Percentiles rank a stretch among this genome's conserved stretches.
Evolutionary conservation across 2,329 filamentous ascomycete genomes (phyloP).

Genomic region (Sporothrix humicola): DNA sequence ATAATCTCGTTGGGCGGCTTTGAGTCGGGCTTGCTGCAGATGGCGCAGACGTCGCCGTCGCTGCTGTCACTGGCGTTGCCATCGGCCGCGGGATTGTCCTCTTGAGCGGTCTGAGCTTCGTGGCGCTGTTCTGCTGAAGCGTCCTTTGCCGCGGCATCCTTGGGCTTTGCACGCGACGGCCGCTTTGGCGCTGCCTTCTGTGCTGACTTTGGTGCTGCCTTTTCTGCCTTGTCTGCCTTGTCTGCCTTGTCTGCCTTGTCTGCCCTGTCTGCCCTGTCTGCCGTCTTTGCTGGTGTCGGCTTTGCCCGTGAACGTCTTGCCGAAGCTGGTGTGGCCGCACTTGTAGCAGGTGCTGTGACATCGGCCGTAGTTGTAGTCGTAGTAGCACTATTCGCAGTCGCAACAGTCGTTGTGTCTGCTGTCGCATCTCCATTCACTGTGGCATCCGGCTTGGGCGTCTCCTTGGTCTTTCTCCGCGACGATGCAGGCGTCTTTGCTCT

Average conservation of each 20-base stretch:
- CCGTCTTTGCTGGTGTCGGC: background rate
- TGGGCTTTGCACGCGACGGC: background rate
- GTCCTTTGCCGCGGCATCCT: background rate
- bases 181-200: background rate
- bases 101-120: background rate
- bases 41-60: constrained; percentile 62
- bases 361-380: no score
- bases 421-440: no score
- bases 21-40: constrained; percentile 64
- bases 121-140: background rate
- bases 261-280: no score
- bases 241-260: no score
- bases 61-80: constrained; percentile 45
- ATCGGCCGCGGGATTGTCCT: constrained; percentile 39
- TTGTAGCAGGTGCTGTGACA: no score
- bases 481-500: background rate
- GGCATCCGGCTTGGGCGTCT: no score
- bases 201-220: background rate
- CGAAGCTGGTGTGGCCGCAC: background rate
- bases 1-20: constrained; percentile 65
- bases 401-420: background rate
- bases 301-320: background rate
- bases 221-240: no score
- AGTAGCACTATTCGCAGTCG: background rate
- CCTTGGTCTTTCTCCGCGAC: background rate